Evolutionary conservation across 352 stramenopile genomes (phyloP).

Genomic region (Nothophytophthora sp.): DNA sequence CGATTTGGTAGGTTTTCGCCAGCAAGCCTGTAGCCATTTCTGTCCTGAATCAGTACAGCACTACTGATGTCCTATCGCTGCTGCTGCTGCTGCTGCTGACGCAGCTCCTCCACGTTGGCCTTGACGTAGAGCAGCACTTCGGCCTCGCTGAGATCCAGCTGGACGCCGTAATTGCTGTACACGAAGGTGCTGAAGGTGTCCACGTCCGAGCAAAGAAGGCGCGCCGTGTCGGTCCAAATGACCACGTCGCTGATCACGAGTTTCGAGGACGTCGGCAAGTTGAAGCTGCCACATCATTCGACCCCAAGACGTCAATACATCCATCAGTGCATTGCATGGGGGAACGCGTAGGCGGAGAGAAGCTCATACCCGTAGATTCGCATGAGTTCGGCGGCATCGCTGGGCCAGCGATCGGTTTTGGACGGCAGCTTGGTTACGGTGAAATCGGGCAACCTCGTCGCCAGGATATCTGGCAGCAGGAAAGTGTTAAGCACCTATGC

Average conservation of each 20-base stretch:
- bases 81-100: conserved; percentile 23
- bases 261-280: conserved; percentile 40
- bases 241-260: conserved; percentile 64
- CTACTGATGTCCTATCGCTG: not conserved
- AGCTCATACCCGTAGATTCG: conserved; percentile 45
- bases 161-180: conserved; percentile 58
- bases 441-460: conserved; percentile 52
- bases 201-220: conserved; percentile 62
- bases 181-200: conserved; percentile 69
- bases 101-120: conserved; percentile 68
- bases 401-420: conserved; percentile 42
- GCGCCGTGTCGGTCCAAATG: conserved; percentile 64
- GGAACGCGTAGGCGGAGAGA: not conserved
- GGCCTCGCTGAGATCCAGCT: conserved; percentile 62
- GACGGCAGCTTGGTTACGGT: conserved; percentile 53
- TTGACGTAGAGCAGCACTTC: conserved; percentile 71
- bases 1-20: not conserved
- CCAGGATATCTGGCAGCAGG: conserved; percentile 45
- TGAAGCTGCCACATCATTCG: conserved; percentile 9
- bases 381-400: conserved; percentile 43
- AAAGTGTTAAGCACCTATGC: conserved; percentile 1
- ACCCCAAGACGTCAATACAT: conserved; percentile 4
- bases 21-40: no score
- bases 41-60: no score
- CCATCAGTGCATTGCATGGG: not conserved